A percentile compares a stretch with the other conserved stretches of the same genome.
These are phyloP conservation scores for Solanum medicagineum DNA, from an alignment of 257 asterid species.

Conservation along the genomic window DNA sequence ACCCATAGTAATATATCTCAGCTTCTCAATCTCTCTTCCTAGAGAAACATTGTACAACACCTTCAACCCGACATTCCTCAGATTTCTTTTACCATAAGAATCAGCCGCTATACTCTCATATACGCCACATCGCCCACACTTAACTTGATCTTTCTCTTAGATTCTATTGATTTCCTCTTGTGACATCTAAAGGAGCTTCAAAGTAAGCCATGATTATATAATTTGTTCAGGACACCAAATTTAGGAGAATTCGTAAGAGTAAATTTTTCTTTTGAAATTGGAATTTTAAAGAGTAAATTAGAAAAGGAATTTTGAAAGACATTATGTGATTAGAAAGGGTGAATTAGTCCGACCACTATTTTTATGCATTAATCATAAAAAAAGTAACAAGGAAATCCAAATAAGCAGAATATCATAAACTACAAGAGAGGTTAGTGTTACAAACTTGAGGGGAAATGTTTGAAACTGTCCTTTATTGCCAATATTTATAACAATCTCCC, in stretches of 20 bases:
- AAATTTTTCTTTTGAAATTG: not conserved
- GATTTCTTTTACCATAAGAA: not conserved
- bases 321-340: not conserved
- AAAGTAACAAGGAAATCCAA: not conserved
- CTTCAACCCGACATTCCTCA: not conserved
- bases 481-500: not conserved
- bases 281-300: not conserved
- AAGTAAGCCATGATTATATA: not conserved
- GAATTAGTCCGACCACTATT: not conserved
- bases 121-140: not conserved
- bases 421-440: not conserved
- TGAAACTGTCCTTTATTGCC: not conserved
- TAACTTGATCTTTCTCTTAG: not conserved
- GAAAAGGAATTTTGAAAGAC: not conserved
- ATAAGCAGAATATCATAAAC: not conserved
- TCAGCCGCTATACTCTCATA: not conserved
- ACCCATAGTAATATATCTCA: not conserved
- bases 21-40: not conserved
- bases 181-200: not conserved
- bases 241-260: not conserved
- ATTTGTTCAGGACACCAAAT: not conserved
- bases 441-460: not conserved
- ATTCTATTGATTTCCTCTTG: not conserved
- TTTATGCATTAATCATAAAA: not conserved
- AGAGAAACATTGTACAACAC: not conserved